Base-by-base conservation (phyloP, 2,329 filamentous ascomycete genomes). In the Colletotrichum spinosum region DNA sequence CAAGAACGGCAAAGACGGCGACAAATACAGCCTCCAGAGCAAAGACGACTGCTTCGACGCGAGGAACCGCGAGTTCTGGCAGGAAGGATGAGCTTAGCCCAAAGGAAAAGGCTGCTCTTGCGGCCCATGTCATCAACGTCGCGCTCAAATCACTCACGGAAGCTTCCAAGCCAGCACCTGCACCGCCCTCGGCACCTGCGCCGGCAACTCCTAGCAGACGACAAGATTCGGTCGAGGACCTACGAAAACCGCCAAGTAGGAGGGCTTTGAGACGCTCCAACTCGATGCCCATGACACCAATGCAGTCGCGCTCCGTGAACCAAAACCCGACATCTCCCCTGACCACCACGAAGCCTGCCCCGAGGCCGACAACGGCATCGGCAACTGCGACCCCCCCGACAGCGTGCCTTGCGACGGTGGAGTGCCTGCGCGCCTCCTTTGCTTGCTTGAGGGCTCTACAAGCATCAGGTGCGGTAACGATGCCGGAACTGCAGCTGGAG, bases 111-210 rank as follows among this genome's bases (percentile, higher is more conserved):
- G 88, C 88, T 55, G 81, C 86, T 49, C 78, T 94, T 41, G 91
- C 92, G 11, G 93, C 91, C 0, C 87, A 93, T 67, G 82, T 93
- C 41, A 87, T 93, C 71, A 95, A 94, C 74, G 81, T 82, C 7
- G 84, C 89, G 1, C 81, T 94, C 44, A 93, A 92, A 72, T 83
- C 86, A 9, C 82, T 95, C 4, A 84, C 84, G n/a, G 88, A 92
- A 60, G 88, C 88, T 0, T 82, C 88, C 17, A 93, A 89, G 73
- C 76, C 80, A 2, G 67, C 77, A 4, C 69, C 76, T 1, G 68
- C 71, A 4, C 58, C 44, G 13, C n/a, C 44, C 15, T 15, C 42
- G 3, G 15, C 75, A 2, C 25, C 25, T 25, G 74, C 77, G 12
- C 72, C 78, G 8, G 70, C 71, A 67, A 65, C 74, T 73, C 69